These are phyloP conservation scores for Albizia julibrissin DNA, from an alignment of 306 rosid species.

Conservation along the genomic window DNA sequence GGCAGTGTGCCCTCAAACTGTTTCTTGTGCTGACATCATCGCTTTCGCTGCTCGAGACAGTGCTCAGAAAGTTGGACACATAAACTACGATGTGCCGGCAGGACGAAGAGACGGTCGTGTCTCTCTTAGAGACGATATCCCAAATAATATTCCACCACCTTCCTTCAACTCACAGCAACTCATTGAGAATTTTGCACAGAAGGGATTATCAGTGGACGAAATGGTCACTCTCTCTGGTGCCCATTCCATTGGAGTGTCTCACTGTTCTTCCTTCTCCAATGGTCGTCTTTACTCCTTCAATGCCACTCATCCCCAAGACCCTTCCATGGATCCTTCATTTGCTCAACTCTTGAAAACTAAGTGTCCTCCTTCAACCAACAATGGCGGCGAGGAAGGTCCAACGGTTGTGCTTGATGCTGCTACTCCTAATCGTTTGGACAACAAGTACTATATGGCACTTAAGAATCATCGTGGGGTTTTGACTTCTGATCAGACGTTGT, in stretches of 20 bases:
- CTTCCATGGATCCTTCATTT: background rate
- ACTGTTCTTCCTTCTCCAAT: background rate
- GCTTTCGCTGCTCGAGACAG: constrained; percentile 3
- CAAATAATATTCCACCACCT: background rate
- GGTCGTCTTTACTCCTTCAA: background rate
- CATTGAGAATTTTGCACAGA: background rate
- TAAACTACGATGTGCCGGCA: background rate
- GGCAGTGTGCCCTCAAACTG: background rate
- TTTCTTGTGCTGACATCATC: background rate
- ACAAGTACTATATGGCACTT: constrained; percentile 34
- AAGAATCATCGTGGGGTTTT: constrained; percentile 41
- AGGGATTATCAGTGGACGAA: background rate
- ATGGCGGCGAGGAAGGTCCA: background rate
- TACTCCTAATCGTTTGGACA: background rate
- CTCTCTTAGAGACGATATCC: background rate
- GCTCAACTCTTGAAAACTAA: background rate
- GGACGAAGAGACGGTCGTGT: background rate
- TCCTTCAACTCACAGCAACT: background rate
- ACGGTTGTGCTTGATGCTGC: background rate
- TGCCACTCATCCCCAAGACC: background rate
- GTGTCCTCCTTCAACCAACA: background rate
- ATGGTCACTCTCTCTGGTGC: background rate
- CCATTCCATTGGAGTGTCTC: background rate
- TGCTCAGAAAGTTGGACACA: background rate
- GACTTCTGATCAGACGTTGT: constrained; percentile 43